Evolutionary conservation across 2,329 filamentous ascomycete species (phyloP), one percentile per base, ranked within the genome.

Genomic region (Talaromyces sp.): DNA sequence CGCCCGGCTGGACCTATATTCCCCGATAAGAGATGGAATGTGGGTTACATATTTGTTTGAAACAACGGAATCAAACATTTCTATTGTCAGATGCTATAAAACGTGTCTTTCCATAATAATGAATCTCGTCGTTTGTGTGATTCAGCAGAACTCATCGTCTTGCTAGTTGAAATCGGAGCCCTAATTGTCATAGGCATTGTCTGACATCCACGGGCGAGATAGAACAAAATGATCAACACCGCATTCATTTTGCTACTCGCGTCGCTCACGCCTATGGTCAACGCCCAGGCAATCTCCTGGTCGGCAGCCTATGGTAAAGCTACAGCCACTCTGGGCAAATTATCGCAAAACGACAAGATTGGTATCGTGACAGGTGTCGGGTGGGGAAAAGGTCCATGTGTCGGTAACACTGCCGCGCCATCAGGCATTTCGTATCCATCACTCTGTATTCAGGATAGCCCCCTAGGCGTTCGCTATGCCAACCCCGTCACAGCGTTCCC

Each of bases 321-420:
- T 0, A 82, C 85, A 25, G 78, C 80, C 50, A 75, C 97, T 75
- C 91, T 97, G 1, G 76, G 80, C 53, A 83, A 84, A 64, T 96
- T 97, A 92, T 93, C 87, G 1, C 76, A 97, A 43, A 80, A 88
- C 0, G 93, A 97, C 70, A 97, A 96, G 74, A 89, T 97, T 64
- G 96, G 96, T 69, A 80, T 96, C 60, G 96, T 91, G 0, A 95
- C 91, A 0, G 92, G 92, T 2, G 91, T 87, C 0, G 91, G 91
- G 11, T 96, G 89, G 90, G 81, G 80, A 67, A 93, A 93, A 89
- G 88, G 88, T 0, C 79, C 63, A 61, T 84, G 63, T 63, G 68
- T 57, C 35, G 55, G 55, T 13, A 57, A 57, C 22, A 57, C 55
- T n/a, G 71, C 36, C 65, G 70, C 15, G 70, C 72, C 63, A 68